Base-by-base conservation (phyloP, 2,329 filamentous ascomycete species). In the Chaetomiaceae sp. region DNA sequence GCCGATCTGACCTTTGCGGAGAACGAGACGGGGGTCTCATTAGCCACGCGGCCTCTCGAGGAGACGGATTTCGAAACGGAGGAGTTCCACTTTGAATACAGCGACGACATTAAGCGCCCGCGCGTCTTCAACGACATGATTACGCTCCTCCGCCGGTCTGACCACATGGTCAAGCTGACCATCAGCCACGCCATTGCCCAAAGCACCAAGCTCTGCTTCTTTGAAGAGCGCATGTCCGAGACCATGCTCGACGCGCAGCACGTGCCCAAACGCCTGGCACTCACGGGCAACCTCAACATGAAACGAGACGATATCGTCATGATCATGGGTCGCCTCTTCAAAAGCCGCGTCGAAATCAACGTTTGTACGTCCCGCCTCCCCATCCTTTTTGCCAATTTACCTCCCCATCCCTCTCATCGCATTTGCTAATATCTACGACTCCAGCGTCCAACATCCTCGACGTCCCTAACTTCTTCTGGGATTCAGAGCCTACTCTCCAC, bases 61-160 rank as follows among this genome's bases (percentile, higher is more conserved):
- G 88, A 96, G 65, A 84, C 84, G 54, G 90, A 97, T 62, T 95
- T 94, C 57, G 93, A 98, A 69, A 98, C 86, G 0, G 93, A 98
- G 63, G 91, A 97, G 62, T 96, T 98, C 60, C 91, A 98, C 62
- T 98, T 98, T 62, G 90, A 97, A 65, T 98, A 98, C 71, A 95
- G 88, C 58, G 78, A 81, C 1, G 78, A 88, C 48, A 88, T 93
- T 27, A 84, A 89, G 52, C 80, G 90, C 40, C 93, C 93, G 4
- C 80, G 93, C 47, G 86, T 98, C 24, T 98, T 94, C 71, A 97
- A 98, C 68, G 93, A 98, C 66, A 98, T 98, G 93, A 97, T 98
- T 59, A 98, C 93, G 0, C 72, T 98, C 36, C 78, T 94, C 52
- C 94, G 88, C 50, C 84, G 88, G 32, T 79, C 76, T 22, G 93